A percentile compares a stretch with the other conserved stretches of the same genome.
These are phyloP conservation scores for Penicillium sp. DNA, from an alignment of 2,329 filamentous ascomycete species.

Conservation along the genomic window DNA sequence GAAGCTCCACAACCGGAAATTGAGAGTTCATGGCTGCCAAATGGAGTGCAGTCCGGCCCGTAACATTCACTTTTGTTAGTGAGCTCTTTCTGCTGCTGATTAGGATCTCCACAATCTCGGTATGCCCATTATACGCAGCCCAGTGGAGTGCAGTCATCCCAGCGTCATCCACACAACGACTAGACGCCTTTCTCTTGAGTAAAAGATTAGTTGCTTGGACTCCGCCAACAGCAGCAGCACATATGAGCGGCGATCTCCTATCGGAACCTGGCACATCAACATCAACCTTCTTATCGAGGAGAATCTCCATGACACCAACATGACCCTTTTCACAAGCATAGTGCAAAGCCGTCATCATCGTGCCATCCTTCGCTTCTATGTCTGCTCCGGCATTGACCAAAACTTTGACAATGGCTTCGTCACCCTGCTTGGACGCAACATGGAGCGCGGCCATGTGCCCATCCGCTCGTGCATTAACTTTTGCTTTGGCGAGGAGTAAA, in stretches of 20 bases:
- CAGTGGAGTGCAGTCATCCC: conserved; percentile 46
- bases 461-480: conserved; percentile 41
- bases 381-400: conserved; percentile 39
- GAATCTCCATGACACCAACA: conserved; percentile 30
- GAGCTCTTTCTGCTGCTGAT: conserved; percentile 34
- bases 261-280: conserved; percentile 38
- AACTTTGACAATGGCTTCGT: conserved; percentile 39
- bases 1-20: conserved; percentile 44
- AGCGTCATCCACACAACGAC: conserved; percentile 34
- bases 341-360: conserved; percentile 43
- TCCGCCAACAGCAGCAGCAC: conserved; percentile 39
- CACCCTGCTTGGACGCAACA: conserved; percentile 39
- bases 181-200: conserved; percentile 38
- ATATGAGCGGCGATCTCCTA: conserved; percentile 43
- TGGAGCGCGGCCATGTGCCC: conserved; percentile 42
- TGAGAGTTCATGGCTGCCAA: conserved; percentile 41
- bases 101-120: conserved; percentile 41
- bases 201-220: conserved; percentile 35
- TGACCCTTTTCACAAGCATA: conserved; percentile 41
- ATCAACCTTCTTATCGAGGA: conserved; percentile 39
- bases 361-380: conserved; percentile 42
- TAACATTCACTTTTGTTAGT: conserved; percentile 32
- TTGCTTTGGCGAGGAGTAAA: conserved; percentile 37
- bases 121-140: conserved; percentile 45
- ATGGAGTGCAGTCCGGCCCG: conserved; percentile 43